Conservation (phyloP, 163 green algal species). For the Trebouxiophyceae sp. region DNA sequence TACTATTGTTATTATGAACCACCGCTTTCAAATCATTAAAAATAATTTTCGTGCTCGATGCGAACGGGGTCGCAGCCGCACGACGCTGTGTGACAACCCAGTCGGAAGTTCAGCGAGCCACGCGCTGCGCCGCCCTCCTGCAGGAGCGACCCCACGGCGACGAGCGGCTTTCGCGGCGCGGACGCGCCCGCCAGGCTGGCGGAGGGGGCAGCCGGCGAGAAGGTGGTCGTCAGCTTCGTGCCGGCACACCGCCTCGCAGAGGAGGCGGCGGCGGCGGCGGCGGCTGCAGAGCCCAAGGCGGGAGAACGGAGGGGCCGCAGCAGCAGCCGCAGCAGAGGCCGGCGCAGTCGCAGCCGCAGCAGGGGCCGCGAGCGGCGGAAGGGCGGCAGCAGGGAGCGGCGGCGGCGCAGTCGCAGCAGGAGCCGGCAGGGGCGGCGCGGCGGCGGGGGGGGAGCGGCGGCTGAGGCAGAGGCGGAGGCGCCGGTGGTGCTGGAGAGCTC, state of each 20-base stretch:
- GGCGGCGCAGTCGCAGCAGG: too few species aligned
- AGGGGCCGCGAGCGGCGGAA: not conserved
- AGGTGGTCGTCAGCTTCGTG: constrained; percentile 35
- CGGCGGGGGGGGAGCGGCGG: too few species aligned
- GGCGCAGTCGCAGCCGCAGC: constrained; percentile 1
- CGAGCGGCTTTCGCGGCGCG: constrained; percentile 34
- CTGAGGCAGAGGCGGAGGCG: too few species aligned
- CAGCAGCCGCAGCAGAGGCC: not conserved
- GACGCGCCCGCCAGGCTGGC: constrained; percentile 24
- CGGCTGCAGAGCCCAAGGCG: not conserved
- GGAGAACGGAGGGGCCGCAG: not conserved
- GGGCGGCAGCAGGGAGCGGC: not conserved
- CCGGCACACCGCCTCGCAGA: not conserved
- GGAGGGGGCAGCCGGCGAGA: constrained; percentile 34
- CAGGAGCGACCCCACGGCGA: constrained; percentile 52
- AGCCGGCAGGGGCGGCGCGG: too few species aligned
- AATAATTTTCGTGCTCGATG: too few species aligned
- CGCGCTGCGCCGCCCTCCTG: too few species aligned
- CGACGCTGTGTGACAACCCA: too few species aligned
- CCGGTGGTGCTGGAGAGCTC: constrained; percentile 35
- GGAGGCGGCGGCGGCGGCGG: not conserved
- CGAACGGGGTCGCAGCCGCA: too few species aligned
- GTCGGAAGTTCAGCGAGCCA: too few species aligned
- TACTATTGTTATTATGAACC: too few species aligned
- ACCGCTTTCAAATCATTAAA: too few species aligned